Evolutionary conservation across 768 basidiomycete genomes (phyloP).

Genomic region (Suillus cothurnatus): DNA sequence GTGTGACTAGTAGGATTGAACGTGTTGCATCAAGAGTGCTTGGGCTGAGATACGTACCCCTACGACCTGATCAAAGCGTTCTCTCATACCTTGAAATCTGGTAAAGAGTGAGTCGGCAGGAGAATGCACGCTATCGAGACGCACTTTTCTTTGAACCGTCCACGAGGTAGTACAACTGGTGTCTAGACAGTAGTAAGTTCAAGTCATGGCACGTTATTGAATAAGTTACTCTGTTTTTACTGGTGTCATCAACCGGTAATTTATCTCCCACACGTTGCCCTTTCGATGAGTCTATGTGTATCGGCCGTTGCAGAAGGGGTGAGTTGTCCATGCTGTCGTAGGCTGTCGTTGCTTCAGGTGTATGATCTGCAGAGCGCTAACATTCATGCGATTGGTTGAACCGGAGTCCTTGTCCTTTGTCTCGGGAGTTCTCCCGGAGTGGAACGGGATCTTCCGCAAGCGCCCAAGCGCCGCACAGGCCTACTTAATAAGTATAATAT

Average conservation of each 20-base stretch:
- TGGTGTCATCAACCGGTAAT: slow-evolving; percentile 22
- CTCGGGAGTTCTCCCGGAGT: too few relatives aligned
- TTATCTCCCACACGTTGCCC: slow-evolving; percentile 9
- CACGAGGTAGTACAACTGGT: slow-evolving; percentile 15
- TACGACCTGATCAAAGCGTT: slow-evolving; percentile 36
- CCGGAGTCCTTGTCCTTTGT: neutral
- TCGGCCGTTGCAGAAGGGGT: neutral
- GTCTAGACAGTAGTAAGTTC: slow-evolving; percentile 11
- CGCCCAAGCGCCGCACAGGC: neutral
- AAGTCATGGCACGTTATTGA: neutral
- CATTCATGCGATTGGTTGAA: neutral
- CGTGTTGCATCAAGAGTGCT: neutral
- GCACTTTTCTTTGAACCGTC: slow-evolving; percentile 37
- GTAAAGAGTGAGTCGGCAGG: neutral
- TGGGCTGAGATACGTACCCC: slow-evolving; percentile 20
- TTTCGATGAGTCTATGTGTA: slow-evolving; percentile 8
- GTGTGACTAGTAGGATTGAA: slow-evolving; percentile 18
- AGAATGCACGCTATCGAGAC: neutral
- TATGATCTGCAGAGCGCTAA: neutral
- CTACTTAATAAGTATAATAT: neutral
- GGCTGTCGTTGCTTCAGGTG: neutral
- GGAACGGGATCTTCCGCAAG: too few relatives aligned
- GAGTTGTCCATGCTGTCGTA: neutral
- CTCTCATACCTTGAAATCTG: slow-evolving; percentile 33
- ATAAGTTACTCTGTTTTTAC: slow-evolving; percentile 26